Evolutionary conservation across 768 basidiomycete species (phyloP).

Genomic region (Leccinum sublutescens): DNA sequence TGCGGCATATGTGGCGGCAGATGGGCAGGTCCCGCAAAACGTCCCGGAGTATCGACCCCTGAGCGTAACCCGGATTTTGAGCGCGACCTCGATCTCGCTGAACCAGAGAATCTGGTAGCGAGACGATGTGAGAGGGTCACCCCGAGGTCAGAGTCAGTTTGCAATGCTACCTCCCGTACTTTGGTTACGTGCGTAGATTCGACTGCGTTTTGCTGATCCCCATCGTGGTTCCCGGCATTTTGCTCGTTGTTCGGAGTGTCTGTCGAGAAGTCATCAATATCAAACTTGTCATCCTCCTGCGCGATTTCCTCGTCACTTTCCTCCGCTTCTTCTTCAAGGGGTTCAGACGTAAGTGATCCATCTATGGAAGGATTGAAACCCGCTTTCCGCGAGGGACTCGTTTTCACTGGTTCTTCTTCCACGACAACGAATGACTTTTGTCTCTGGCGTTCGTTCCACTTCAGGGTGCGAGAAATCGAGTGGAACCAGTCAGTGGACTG

Average conservation of each 20-base stretch:
- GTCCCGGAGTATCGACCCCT: slow-evolving; percentile 63
- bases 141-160: slow-evolving; percentile 30
- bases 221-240: slow-evolving; percentile 1
- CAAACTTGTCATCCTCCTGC: slow-evolving; percentile 77
- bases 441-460: slow-evolving; percentile 98
- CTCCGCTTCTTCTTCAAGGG: slow-evolving; percentile 43
- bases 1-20: slow-evolving; percentile 40
- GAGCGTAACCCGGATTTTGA: slow-evolving; percentile 44
- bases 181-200: slow-evolving; percentile 28
- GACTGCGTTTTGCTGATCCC: slow-evolving; percentile 14
- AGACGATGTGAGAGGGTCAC: slow-evolving; percentile 32
- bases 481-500: slow-evolving; percentile 99
- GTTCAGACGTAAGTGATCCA: slow-evolving; percentile 16
- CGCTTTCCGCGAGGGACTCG: slow-evolving; percentile 25
- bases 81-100: slow-evolving; percentile 33
- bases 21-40: slow-evolving; percentile 52
- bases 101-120: slow-evolving; percentile 27
- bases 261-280: slow-evolving; percentile 88
- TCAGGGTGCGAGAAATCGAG: slow-evolving; percentile 91
- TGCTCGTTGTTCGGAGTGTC: slow-evolving; percentile 38
- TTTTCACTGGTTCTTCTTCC: slow-evolving; percentile 72
- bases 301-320: slow-evolving; percentile 40
- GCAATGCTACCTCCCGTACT: slow-evolving; percentile 26
- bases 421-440: slow-evolving; percentile 99
- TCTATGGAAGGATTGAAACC: slow-evolving; percentile 7